Evolutionary conservation across 768 basidiomycete species (phyloP).

Genomic region (Tylopilus sp.): DNA sequence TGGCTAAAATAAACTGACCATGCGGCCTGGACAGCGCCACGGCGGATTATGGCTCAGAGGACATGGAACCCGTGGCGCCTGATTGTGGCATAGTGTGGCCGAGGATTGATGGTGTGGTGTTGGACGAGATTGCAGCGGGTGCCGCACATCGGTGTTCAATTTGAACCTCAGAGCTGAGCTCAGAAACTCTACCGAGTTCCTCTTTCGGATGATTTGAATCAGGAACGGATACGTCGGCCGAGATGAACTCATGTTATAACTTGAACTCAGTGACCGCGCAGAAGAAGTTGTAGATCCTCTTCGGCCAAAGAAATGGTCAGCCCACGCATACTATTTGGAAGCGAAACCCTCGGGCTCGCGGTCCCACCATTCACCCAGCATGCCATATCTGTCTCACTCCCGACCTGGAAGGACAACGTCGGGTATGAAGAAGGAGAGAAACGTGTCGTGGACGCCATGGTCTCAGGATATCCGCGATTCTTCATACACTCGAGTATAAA

Average conservation of each 20-base stretch:
- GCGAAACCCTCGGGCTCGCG: slow-evolving; percentile 40
- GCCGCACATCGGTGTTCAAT: not conserved
- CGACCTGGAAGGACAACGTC: slow-evolving; percentile 88
- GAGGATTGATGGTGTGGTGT: not conserved
- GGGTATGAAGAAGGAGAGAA: slow-evolving; percentile 89
- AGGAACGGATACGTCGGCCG: too few species aligned
- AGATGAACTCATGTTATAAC: too few species aligned
- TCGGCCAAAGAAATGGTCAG: slow-evolving; percentile 2
- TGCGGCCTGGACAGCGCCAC: not conserved
- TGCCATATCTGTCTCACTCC: slow-evolving; percentile 93
- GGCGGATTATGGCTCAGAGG: not conserved
- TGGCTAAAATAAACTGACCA: not conserved
- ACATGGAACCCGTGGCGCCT: not conserved
- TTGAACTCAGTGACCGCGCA: too few species aligned
- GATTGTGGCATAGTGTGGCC: not conserved
- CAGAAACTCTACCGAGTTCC: not conserved
- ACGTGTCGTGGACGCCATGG: slow-evolving; percentile 75
- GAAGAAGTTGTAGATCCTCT: too few species aligned
- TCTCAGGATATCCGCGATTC: slow-evolving; percentile 91
- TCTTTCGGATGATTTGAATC: too few species aligned
- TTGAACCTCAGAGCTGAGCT: not conserved
- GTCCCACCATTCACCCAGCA: slow-evolving; percentile 74
- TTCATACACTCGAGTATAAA: slow-evolving; percentile 85
- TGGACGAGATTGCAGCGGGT: not conserved
- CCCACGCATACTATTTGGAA: slow-evolving; percentile 1